Evolutionary conservation across 176 grass and related monocot genomes (phyloP).

Genomic region (Tuctoria greenei): DNA sequence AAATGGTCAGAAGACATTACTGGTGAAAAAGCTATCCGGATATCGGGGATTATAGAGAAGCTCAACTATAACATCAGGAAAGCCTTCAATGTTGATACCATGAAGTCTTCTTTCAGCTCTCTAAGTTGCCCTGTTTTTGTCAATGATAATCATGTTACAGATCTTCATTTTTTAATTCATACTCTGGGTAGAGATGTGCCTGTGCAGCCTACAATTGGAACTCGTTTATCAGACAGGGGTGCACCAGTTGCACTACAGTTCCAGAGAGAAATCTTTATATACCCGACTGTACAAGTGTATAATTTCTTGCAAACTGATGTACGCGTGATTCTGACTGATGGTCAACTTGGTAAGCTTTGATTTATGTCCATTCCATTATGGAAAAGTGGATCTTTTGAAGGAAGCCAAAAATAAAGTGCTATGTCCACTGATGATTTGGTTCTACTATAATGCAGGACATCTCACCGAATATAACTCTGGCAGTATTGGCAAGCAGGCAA

Average conservation of each 20-base stretch:
- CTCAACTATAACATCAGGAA: constrained; percentile 78
- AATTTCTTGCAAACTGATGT: constrained; percentile 81
- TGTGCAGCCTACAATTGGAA: constrained; percentile 54
- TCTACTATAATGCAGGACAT: constrained; percentile 54
- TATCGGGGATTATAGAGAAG: constrained; percentile 72
- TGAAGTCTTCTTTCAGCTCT: constrained; percentile 79
- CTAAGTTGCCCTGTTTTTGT: constrained; percentile 62
- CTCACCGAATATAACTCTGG: constrained; percentile 36
- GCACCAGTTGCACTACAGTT: constrained; percentile 55
- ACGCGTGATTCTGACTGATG: constrained; percentile 63
- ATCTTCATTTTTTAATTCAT: constrained; percentile 78
- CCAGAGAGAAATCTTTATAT: constrained; percentile 83
- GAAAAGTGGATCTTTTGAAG: constrained; percentile 19
- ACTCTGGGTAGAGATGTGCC: constrained; percentile 75
- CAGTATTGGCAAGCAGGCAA: constrained; percentile 57
- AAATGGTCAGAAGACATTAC: constrained; percentile 80
- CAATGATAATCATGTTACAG: constrained; percentile 46
- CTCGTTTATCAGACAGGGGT: constrained; percentile 42
- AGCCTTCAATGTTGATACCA: constrained; percentile 58
- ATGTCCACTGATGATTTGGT: constrained; percentile 24
- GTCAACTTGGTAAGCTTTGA: constrained; percentile 49
- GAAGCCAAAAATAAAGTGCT: constrained; percentile 32
- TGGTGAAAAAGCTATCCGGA: constrained; percentile 52
- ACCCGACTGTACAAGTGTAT: constrained; percentile 76
- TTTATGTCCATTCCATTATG: constrained; percentile 27